A percentile compares a stretch with the other conserved stretches of the same genome.
These are phyloP conservation scores for Aaosphaeria arxii DNA, from an alignment of 2,329 filamentous ascomycete species.

Conservation along the genomic window DNA sequence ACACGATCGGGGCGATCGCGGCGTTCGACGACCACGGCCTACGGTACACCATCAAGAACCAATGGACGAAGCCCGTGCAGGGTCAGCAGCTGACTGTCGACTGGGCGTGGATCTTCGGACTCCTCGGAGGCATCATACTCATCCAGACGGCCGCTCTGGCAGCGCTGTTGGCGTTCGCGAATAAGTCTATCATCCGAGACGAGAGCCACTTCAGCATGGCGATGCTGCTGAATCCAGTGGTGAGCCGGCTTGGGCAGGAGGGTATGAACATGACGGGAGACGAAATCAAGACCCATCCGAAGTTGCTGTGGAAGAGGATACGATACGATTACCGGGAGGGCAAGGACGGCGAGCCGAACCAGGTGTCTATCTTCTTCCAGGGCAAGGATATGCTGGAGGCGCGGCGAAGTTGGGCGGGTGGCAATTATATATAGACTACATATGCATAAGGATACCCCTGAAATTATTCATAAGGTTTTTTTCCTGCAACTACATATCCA, in stretches of 20 bases:
- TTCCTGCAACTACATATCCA: no score
- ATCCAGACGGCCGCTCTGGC: slow-evolving; percentile 24
- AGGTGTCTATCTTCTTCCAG: slow-evolving; percentile 25
- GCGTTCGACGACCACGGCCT: slow-evolving; percentile 33
- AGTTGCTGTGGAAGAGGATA: slow-evolving; percentile 23
- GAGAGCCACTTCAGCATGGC: slow-evolving; percentile 30
- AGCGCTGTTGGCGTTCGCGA: slow-evolving; percentile 19
- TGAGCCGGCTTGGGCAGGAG: slow-evolving; percentile 18
- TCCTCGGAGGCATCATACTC: slow-evolving; percentile 18
- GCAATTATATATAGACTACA: slow-evolving; percentile 12
- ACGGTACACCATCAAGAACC: slow-evolving; percentile 16
- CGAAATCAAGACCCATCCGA: slow-evolving; percentile 25
- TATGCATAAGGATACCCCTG: no score
- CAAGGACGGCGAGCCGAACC: slow-evolving; percentile 20
- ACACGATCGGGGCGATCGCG: slow-evolving; percentile 28
- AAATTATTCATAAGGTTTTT: no score
- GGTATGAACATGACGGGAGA: slow-evolving; percentile 26
- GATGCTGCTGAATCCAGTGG: slow-evolving; percentile 28
- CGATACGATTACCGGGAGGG: slow-evolving; percentile 29
- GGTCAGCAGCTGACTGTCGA: slow-evolving; percentile 27
- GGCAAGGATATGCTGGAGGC: slow-evolving; percentile 18
- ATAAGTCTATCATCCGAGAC: slow-evolving; percentile 29
- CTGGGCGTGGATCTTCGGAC: slow-evolving; percentile 22
- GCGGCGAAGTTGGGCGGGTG: slow-evolving; percentile 25
- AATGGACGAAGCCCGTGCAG: slow-evolving; percentile 13